Conservation (phyloP, 1,284 basidiomycete species). For the Cryptococcus amylolentus region DNA sequence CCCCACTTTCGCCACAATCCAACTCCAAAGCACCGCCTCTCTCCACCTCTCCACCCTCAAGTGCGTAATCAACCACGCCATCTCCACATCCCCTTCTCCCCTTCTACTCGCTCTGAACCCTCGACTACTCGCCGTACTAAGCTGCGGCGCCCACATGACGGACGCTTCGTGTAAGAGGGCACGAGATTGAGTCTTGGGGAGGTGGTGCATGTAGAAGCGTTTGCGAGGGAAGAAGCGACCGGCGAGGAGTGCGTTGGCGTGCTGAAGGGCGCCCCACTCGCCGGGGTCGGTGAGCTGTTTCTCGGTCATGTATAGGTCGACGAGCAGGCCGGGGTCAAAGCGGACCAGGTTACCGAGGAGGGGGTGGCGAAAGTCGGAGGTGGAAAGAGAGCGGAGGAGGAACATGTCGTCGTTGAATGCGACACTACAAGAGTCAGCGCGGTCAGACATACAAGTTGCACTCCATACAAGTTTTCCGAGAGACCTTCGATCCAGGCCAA, state of each 20-base stretch:
- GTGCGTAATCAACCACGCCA: constrained; percentile 35
- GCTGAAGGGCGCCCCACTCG: constrained; percentile 43
- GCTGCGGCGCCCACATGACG: constrained; percentile 32
- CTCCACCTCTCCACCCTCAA: constrained; percentile 44
- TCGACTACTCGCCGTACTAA: constrained; percentile 28
- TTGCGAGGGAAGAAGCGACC: constrained; percentile 25
- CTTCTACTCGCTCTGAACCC: constrained; percentile 34
- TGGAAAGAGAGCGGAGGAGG: constrained; percentile 22
- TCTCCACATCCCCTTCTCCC: constrained; percentile 38
- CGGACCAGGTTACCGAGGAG: constrained; percentile 34
- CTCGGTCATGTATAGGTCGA: constrained; percentile 18
- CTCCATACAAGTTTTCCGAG: constrained; percentile 35
- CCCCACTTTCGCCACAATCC: constrained; percentile 35
- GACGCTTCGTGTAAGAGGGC: constrained; percentile 33
- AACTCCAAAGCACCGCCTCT: constrained; percentile 41
- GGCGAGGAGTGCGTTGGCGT: constrained; percentile 33
- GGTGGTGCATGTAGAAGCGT: constrained; percentile 39
- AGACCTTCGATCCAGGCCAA: constrained; percentile 33
- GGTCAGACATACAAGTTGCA: not conserved
- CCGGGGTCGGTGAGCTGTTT: constrained; percentile 26
- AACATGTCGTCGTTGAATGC: constrained; percentile 47
- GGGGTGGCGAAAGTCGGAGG: constrained; percentile 38
- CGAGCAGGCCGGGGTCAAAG: constrained; percentile 28
- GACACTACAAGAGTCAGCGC: constrained; percentile 15
- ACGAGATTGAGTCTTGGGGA: constrained; percentile 33